phyloP scores from a whole-genome alignment of 495 filamentous ascomycete species.

The Echria macrotheca region DNA sequence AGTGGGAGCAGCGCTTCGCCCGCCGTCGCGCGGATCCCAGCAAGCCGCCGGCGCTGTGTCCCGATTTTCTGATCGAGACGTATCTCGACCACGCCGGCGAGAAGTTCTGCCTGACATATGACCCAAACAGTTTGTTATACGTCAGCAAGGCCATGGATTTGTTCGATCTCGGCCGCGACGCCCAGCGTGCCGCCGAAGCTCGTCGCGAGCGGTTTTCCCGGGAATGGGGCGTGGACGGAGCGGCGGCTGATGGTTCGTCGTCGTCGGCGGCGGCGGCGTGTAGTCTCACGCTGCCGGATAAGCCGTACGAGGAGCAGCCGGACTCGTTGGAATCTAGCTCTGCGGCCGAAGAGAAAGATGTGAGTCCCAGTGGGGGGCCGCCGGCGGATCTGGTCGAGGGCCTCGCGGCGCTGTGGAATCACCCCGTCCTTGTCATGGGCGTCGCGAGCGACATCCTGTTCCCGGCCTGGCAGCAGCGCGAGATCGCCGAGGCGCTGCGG shows the following conservation, averaged over 20 bases:
- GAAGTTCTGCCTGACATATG: conserved; percentile 98
- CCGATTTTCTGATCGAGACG: conserved; percentile 96
- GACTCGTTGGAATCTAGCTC: no score
- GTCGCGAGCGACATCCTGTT: conserved; percentile 96
- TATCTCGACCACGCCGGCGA: conserved; percentile 98
- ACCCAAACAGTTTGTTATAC: conserved; percentile 93
- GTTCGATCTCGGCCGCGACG: conserved; percentile 78
- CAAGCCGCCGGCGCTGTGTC: conserved; percentile 84
- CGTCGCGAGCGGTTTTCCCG: conserved; percentile 35
- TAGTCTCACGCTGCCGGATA: conserved; percentile 76
- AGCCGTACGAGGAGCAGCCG: conserved; percentile 72
- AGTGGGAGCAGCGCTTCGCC: conserved; percentile 96
- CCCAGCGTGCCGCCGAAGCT: conserved; percentile 44
- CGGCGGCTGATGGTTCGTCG: conserved; percentile 29
- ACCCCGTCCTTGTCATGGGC: conserved; percentile 81
- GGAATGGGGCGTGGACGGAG: conserved; percentile 19
- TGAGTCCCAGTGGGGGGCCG: conserved; percentile 31
- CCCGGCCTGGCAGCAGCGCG: conserved; percentile 96
- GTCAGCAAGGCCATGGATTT: conserved; percentile 99
- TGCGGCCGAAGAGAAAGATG: no score
- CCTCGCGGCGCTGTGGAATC: conserved; percentile 62
- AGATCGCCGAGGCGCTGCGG: conserved; percentile 81
- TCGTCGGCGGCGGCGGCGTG: no score
- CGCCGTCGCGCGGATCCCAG: conserved; percentile 79
- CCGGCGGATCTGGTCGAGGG: conserved; percentile 76